Percentiles rank a stretch among this genome's conserved stretches.
Evolutionary conservation across 2,329 filamentous ascomycete genomes (phyloP).

Genomic region (Lasiodiplodia theobromae): DNA sequence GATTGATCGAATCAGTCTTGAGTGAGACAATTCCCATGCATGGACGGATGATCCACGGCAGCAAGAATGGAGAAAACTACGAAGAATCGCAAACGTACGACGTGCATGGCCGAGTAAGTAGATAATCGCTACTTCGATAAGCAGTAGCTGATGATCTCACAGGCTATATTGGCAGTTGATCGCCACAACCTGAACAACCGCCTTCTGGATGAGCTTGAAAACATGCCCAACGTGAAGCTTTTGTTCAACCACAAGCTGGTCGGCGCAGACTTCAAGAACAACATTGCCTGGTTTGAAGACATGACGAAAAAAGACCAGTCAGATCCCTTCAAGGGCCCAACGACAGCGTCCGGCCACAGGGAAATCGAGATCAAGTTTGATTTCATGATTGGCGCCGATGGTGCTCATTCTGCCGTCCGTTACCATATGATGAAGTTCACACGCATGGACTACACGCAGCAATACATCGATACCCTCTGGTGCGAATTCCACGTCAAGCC

Average conservation of each 20-base stretch:
- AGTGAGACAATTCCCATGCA: constrained; percentile 87
- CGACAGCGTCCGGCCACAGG: constrained; percentile 41
- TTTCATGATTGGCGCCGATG: constrained; percentile 92
- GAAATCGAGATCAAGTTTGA: constrained; percentile 90
- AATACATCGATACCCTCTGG: constrained; percentile 97
- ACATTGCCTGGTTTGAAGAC: constrained; percentile 86
- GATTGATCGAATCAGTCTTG: constrained; percentile 77
- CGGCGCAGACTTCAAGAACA: constrained; percentile 80
- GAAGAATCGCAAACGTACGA: constrained; percentile 90
- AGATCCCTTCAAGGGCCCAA: constrained; percentile 34
- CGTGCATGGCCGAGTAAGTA: constrained; percentile 77
- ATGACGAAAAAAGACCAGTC: constrained; percentile 35
- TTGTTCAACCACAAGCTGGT: constrained; percentile 95
- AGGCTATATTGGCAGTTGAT: constrained; percentile 88
- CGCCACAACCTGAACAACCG: constrained; percentile 81
- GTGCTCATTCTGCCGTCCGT: constrained; percentile 88
- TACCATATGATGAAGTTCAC: constrained; percentile 97
- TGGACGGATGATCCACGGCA: constrained; percentile 94
- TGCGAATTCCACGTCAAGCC: constrained; percentile 89
- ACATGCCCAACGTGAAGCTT: constrained; percentile 86
- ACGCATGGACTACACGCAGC: constrained; percentile 88
- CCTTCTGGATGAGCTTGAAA: constrained; percentile 82
- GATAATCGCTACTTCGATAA: not conserved
- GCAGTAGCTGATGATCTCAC: not conserved
- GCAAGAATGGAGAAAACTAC: constrained; percentile 70